Evolutionary conservation across 1,284 basidiomycete genomes (phyloP).

Genomic region (Mycena citricolor): DNA sequence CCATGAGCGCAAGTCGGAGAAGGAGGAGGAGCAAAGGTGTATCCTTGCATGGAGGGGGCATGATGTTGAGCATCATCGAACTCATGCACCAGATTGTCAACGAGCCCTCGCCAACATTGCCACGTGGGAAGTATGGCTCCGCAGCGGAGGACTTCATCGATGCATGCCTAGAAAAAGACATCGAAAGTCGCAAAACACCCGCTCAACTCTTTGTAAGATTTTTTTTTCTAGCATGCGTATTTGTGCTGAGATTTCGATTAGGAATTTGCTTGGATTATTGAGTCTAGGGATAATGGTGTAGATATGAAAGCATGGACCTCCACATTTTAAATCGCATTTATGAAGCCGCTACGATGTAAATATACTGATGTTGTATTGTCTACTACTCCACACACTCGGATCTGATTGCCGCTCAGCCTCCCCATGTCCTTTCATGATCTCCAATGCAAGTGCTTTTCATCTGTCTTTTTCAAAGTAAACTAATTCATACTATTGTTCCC

Average conservation of each 20-base stretch:
- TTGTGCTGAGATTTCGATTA: conserved; percentile 27
- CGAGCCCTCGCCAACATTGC: conserved; percentile 87
- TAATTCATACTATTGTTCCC: no score
- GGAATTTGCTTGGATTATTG: conserved; percentile 60
- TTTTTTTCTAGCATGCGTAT: conserved; percentile 9
- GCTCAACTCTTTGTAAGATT: conserved; percentile 73
- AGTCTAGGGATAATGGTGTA: conserved; percentile 48
- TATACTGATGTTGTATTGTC: neutral
- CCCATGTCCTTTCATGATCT: no score
- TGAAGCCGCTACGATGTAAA: neutral
- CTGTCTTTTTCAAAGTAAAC: no score
- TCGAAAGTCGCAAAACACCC: conserved; percentile 71
- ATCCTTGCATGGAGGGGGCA: conserved; percentile 82
- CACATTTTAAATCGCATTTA: conserved; percentile 47
- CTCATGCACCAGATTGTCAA: conserved; percentile 97
- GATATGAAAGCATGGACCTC: conserved; percentile 66
- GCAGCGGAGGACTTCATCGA: conserved; percentile 81
- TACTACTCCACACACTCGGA: no score
- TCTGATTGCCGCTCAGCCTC: no score
- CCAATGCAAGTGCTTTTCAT: no score
- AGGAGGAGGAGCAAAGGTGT: conserved; percentile 79
- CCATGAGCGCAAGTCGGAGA: conserved; percentile 30
- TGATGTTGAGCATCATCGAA: conserved; percentile 97
- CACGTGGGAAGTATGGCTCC: conserved; percentile 66
- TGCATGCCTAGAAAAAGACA: conserved; percentile 83